Evolutionary conservation across 306 rosid species (phyloP).

Genomic region (Arachis hypogaea): DNA sequence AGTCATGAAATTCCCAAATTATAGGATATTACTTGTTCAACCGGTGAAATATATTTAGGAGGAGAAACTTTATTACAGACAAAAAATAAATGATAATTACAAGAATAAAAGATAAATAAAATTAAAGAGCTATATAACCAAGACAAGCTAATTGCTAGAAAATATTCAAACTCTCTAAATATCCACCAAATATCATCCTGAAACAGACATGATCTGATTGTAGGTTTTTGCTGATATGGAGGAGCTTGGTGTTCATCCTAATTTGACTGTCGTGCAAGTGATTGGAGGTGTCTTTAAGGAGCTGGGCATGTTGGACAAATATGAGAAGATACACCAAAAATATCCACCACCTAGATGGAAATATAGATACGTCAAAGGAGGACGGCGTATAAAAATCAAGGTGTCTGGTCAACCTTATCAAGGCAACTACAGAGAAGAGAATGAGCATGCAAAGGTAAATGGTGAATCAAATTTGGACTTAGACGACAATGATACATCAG

Average conservation of each 20-base stretch:
- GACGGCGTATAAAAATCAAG: slow-evolving; percentile 69
- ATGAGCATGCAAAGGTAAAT: neutral
- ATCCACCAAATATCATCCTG: neutral
- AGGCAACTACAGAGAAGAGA: slow-evolving; percentile 22
- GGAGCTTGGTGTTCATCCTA: slow-evolving; percentile 81
- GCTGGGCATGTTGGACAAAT: slow-evolving; percentile 81
- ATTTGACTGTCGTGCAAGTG: slow-evolving; percentile 55
- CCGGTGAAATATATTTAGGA: neutral
- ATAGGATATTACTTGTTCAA: slow-evolving; percentile 4
- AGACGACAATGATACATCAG: slow-evolving; percentile 35
- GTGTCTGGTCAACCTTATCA: slow-evolving; percentile 36
- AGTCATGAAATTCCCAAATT: slow-evolving; percentile 18
- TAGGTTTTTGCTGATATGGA: slow-evolving; percentile 99
- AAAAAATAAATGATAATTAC: neutral
- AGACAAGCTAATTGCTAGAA: no score
- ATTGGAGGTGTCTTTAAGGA: slow-evolving; percentile 78
- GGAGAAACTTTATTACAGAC: neutral
- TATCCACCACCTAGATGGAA: slow-evolving; percentile 86
- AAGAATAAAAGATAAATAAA: no score
- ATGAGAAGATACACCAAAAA: slow-evolving; percentile 60
- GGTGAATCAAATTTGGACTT: slow-evolving; percentile 31
- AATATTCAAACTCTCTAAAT: neutral
- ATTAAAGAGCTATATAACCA: no score
- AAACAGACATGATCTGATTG: neutral
- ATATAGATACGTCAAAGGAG: slow-evolving; percentile 67